These are phyloP conservation scores for Ophiostoma perfectum DNA, from an alignment of 2,329 filamentous ascomycete genomes.

Conservation along the genomic window DNA sequence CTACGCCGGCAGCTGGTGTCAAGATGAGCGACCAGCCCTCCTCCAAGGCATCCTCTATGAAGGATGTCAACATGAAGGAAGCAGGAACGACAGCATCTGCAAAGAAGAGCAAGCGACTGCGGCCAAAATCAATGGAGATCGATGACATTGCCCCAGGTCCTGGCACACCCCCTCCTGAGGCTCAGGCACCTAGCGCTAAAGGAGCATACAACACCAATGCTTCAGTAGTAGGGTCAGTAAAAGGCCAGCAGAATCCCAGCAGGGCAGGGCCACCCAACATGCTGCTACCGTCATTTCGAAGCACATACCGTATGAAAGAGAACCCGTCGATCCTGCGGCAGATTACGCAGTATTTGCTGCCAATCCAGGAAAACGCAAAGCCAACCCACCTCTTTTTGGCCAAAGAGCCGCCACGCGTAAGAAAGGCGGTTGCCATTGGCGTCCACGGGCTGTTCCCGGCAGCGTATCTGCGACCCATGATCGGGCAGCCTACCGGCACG, in stretches of 20 bases:
- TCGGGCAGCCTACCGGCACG: conserved; percentile 92
- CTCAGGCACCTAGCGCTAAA: not conserved
- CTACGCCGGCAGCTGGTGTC: conserved; percentile 42
- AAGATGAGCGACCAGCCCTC: conserved; percentile 38
- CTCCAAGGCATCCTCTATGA: conserved; percentile 34
- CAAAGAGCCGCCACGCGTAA: conserved; percentile 65
- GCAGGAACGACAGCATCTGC: conserved; percentile 16
- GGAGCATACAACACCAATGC: not conserved
- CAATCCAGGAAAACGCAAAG: conserved; percentile 45
- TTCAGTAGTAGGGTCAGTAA: not conserved
- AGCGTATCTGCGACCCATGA: conserved; percentile 76
- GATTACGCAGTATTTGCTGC: conserved; percentile 53
- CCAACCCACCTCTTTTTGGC: conserved; percentile 65
- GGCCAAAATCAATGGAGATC: conserved; percentile 46
- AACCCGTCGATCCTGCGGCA: conserved; percentile 67
- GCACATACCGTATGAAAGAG: conserved; percentile 62
- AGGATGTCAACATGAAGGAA: conserved; percentile 32
- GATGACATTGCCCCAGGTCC: conserved; percentile 38
- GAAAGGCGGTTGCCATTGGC: conserved; percentile 84
- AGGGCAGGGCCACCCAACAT: conserved; percentile 52
- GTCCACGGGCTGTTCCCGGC: conserved; percentile 93
- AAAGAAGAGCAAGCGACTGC: conserved; percentile 43
- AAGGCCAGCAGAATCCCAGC: conserved; percentile 27
- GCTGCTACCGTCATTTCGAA: conserved; percentile 62
- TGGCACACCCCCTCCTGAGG: conserved; percentile 12